Base-by-base conservation (phyloP, 2,329 filamentous ascomycete genomes). In the Hymenoscyphus scutula region DNA sequence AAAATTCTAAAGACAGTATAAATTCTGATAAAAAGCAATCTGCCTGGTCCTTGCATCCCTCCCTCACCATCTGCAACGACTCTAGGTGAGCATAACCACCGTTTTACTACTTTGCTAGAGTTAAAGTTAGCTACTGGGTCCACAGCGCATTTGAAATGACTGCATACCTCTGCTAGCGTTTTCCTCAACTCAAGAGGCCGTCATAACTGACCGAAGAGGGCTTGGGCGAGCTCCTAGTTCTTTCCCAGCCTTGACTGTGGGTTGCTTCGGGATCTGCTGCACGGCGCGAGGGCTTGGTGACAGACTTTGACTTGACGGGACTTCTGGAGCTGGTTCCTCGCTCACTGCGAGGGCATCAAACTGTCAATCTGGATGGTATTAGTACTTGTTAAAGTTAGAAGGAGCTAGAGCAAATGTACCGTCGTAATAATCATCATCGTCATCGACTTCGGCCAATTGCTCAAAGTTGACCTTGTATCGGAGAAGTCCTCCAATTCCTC, bases 391-490 rank as follows among this genome's bases (percentile, higher is more conserved):
- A 65, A 58, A n/a, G 53, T 54, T 15, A 48, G 11, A 2, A 41
- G 57, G n/a, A 27, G 3, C 32, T 15, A n/a, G 25, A 34, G 53
- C 41, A 48, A 41, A 63, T 63, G 66, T 55, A 84, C 83, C 86
- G 77, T 90, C 88, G 80, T 94, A 92, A 82, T 96, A 97, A 77
- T 98, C 94, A 79, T 93, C 90, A 76, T 95, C 90, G 77, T 96
- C 93, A 74, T 90, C 87, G 74, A 90, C 84, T 77, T 98, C 95
- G 78, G 89, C 90, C 78, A 99, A 85, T 80, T 99, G 96, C 81
- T 99, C 96, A 81, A 99, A 99, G 84, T 99, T 99, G 84, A 99
- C 92, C 84, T 97, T 97, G 88, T 99, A 99, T 72, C 95, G 92
- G 76, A 99, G 87, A 74, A 99, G 89, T 68, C 94, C 94, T 70